Conservation (phyloP, 257 asterid genomes). For the Solanum okadae region DNA sequence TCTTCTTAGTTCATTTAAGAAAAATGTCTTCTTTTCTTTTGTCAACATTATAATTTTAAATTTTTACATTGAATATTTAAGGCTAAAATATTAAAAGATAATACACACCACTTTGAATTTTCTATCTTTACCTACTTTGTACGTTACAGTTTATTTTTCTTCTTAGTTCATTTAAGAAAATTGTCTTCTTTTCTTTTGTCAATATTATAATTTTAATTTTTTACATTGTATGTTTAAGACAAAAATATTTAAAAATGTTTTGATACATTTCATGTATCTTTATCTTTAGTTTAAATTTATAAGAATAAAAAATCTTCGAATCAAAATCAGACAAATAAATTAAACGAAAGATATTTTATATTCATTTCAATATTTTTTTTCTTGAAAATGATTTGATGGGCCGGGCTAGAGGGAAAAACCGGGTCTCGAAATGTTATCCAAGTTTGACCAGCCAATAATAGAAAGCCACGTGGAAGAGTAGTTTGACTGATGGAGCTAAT, state of each 20-base stretch:
- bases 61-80: background rate
- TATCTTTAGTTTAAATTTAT: too few species aligned
- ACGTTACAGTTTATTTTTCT: background rate
- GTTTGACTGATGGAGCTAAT: background rate
- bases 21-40: background rate
- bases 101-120: background rate
- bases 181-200: background rate
- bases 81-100: background rate
- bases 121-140: background rate
- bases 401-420: background rate
- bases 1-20: background rate
- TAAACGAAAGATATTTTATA: too few species aligned
- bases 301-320: too few species aligned
- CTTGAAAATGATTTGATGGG: background rate
- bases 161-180: background rate
- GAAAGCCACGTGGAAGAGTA: background rate
- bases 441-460: slow-evolving; percentile 11
- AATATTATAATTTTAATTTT: too few species aligned
- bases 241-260: background rate
- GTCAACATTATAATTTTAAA: background rate
- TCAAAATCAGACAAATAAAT: too few species aligned
- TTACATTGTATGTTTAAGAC: background rate
- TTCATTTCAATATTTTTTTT: background rate
- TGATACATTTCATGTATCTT: background rate
- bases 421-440: background rate